Conservation (phyloP, 768 basidiomycete genomes). For the Lyophyllum decastes region DNA sequence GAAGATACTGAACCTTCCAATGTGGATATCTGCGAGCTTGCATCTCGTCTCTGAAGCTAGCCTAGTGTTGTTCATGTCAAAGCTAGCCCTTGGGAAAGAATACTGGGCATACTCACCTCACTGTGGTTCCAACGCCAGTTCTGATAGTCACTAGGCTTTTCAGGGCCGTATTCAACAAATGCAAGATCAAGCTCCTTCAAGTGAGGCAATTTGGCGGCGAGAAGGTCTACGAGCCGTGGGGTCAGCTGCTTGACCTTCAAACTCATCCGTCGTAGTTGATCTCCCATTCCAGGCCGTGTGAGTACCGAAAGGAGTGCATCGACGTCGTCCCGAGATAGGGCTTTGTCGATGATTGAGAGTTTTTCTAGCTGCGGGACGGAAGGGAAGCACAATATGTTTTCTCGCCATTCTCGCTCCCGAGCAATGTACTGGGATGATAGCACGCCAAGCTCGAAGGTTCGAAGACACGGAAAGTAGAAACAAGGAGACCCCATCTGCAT, state of each 20-base stretch:
- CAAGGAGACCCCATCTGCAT: no score
- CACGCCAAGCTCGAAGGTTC: background rate
- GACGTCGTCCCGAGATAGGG: background rate
- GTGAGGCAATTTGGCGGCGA: background rate
- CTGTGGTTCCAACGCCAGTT: no score
- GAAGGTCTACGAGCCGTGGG: background rate
- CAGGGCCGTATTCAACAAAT: no score
- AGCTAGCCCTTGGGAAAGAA: no score
- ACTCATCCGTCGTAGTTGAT: background rate
- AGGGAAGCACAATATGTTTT: background rate
- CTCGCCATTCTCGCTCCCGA: background rate
- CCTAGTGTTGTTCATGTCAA: background rate
- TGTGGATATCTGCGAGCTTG: background rate
- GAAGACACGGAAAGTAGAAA: no score
- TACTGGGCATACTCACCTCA: no score
- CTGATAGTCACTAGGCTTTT: no score
- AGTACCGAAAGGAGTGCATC: background rate
- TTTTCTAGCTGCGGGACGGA: background rate
- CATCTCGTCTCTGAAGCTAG: background rate
- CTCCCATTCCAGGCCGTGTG: no score
- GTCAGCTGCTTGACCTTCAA: background rate
- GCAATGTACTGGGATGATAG: background rate
- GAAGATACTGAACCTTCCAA: background rate
- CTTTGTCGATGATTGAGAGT: background rate
- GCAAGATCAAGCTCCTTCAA: background rate